Conservation (phyloP, 1,284 basidiomycete species). For the Heterobasidion irregulare region DNA sequence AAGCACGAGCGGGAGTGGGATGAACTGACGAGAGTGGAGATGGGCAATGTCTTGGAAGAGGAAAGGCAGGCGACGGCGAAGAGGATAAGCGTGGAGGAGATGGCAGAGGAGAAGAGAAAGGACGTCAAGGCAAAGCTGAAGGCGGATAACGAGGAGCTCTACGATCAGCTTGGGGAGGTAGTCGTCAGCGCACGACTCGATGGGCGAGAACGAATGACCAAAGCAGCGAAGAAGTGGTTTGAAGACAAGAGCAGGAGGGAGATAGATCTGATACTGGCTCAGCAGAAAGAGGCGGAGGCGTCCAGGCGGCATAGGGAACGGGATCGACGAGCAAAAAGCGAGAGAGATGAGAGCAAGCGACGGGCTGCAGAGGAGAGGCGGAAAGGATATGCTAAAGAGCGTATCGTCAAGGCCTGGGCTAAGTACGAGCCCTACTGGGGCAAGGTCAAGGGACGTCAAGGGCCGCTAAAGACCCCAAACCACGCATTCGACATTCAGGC, state of each 20-base stretch:
- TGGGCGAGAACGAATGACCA: too few relatives aligned
- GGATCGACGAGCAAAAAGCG: conserved; percentile 24
- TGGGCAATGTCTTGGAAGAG: conserved; percentile 19
- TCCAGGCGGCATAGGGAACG: neutral
- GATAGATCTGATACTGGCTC: neutral
- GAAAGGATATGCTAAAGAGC: neutral
- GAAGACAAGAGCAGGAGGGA: neutral
- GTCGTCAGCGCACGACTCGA: too few relatives aligned
- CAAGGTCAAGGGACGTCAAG: conserved; percentile 26
- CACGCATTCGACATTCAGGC: conserved; percentile 40
- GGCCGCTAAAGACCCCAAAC: conserved; percentile 28
- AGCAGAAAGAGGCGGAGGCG: neutral
- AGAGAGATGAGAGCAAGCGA: conserved; percentile 25
- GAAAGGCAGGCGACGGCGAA: conserved; percentile 29
- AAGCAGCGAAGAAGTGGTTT: too few relatives aligned
- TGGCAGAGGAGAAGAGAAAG: neutral
- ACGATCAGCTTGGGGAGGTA: too few relatives aligned
- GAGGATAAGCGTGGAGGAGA: conserved; percentile 13
- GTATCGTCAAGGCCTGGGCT: conserved; percentile 41
- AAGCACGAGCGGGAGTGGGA: neutral
- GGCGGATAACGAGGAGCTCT: neutral
- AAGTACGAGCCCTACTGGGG: conserved; percentile 57
- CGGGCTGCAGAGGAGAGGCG: neutral
- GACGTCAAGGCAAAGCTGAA: neutral
- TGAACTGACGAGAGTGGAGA: conserved; percentile 11